Evolutionary conservation across 176 grass and related monocot genomes (phyloP).

Genomic region (Eragrostis nindensis): DNA sequence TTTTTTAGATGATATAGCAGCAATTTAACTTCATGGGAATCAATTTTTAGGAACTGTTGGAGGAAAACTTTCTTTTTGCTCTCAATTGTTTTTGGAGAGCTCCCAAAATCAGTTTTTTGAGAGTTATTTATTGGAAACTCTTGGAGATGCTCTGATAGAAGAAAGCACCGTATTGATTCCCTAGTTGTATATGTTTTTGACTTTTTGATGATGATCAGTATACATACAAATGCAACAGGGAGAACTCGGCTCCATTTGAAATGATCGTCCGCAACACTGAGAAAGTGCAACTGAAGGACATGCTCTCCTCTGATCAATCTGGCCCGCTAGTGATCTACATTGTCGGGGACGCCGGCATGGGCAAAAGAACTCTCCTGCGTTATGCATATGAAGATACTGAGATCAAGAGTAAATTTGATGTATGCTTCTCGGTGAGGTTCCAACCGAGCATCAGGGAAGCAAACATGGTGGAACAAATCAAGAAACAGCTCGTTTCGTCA

Average conservation of each 20-base stretch:
- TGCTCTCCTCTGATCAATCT: neutral
- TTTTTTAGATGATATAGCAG: too few species aligned
- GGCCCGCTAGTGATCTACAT: neutral
- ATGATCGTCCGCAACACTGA: neutral
- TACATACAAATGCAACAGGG: neutral
- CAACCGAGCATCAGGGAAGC: neutral
- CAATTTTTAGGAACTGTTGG: too few species aligned
- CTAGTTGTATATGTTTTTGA: neutral
- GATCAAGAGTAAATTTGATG: neutral
- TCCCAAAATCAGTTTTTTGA: too few species aligned
- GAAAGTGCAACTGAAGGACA: neutral
- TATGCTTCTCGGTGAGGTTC: neutral
- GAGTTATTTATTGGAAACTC: too few species aligned
- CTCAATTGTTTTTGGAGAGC: too few species aligned
- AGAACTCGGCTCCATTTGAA: neutral
- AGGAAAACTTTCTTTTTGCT: too few species aligned
- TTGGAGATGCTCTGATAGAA: too few species aligned
- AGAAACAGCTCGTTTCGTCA: too few species aligned
- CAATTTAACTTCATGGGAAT: too few species aligned
- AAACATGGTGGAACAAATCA: neutral
- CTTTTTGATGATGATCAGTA: neutral
- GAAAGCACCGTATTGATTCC: too few species aligned
- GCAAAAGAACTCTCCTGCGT: neutral
- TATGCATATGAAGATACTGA: neutral
- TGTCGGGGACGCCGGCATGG: neutral